These are phyloP conservation scores for Oleoguttula mirabilis DNA, from an alignment of 495 filamentous ascomycete genomes.

Conservation along the genomic window DNA sequence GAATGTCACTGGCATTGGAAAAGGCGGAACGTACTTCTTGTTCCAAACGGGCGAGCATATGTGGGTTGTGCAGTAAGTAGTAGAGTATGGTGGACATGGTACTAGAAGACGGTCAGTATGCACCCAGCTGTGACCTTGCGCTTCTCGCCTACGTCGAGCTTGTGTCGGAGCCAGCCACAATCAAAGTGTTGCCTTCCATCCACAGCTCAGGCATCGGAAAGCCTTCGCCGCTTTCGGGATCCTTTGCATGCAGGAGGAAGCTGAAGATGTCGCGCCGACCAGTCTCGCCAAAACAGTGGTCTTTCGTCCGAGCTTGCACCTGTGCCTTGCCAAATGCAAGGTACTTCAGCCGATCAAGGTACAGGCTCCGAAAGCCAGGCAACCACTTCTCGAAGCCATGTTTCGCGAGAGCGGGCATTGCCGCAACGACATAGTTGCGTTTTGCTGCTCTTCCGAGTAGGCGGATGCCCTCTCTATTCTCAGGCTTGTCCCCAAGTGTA, in stretches of 20 bases:
- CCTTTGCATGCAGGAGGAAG: conserved; percentile 21
- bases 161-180: conserved; percentile 40
- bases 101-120: conserved; percentile 12
- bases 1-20: conserved; percentile 38
- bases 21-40: conserved; percentile 45
- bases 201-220: conserved; percentile 28
- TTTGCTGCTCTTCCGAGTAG: conserved; percentile 9
- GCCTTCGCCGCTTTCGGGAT: conserved; percentile 29
- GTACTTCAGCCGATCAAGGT: conserved; percentile 2
- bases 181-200: conserved; percentile 29
- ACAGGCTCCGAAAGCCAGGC: conserved; percentile 4
- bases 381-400: conserved; percentile 5
- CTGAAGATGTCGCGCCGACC: conserved; percentile 10
- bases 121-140: neutral
- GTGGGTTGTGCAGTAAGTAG: conserved; percentile 46
- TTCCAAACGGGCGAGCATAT: conserved; percentile 33
- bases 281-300: conserved; percentile 2
- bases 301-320: conserved; percentile 2
- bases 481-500: conserved; percentile 39
- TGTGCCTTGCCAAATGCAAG: conserved; percentile 10
- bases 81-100: conserved; percentile 46
- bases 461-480: conserved; percentile 3
- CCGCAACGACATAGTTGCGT: conserved; percentile 6
- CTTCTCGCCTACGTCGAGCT: conserved; percentile 32
- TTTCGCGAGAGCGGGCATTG: conserved; percentile 4